These are phyloP conservation scores for Geotrichum citri-aurantii DNA, from an alignment of 1,139 yeast genomes.

Conservation along the genomic window DNA sequence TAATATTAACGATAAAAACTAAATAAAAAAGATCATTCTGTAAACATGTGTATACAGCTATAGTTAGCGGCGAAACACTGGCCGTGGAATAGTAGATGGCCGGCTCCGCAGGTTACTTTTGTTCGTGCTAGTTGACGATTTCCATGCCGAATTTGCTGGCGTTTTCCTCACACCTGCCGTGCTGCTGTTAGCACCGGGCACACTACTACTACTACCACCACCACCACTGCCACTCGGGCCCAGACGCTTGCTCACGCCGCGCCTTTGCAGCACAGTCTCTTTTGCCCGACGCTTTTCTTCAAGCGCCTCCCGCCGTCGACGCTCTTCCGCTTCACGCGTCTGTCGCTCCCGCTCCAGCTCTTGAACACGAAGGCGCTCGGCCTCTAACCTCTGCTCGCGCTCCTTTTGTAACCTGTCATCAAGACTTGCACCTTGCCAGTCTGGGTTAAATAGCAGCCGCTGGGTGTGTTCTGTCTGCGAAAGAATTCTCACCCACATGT, in stretches of 20 bases:
- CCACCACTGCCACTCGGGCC: not conserved
- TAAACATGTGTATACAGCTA: not conserved
- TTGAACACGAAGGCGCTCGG: constrained; percentile 23
- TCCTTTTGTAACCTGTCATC: constrained; percentile 29
- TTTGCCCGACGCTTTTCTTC: constrained; percentile 8
- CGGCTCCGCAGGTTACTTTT: not conserved
- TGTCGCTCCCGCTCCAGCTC: constrained; percentile 23
- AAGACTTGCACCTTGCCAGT: constrained; percentile 34
- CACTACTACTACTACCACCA: not conserved
- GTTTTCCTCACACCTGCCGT: not conserved
- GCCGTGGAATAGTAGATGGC: constrained; percentile 9
- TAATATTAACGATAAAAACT: not conserved
- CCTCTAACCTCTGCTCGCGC: constrained; percentile 18
- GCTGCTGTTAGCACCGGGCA: too few relatives aligned
- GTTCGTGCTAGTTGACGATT: not conserved
- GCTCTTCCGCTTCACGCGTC: constrained; percentile 22
- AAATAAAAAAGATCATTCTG: not conserved
- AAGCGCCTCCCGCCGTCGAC: constrained; percentile 18
- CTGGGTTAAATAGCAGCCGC: constrained; percentile 27
- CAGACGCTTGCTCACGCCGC: constrained; percentile 2
- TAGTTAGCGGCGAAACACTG: not conserved
- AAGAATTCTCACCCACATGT: constrained; percentile 33
- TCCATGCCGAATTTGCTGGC: not conserved
- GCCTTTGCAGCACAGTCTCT: constrained; percentile 5
- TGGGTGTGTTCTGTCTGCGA: constrained; percentile 37